Percentiles rank a stretch among this genome's conserved stretches.
Evolutionary conservation across 305 asterid species (phyloP).

Genomic region (Fraxinus sp.): DNA sequence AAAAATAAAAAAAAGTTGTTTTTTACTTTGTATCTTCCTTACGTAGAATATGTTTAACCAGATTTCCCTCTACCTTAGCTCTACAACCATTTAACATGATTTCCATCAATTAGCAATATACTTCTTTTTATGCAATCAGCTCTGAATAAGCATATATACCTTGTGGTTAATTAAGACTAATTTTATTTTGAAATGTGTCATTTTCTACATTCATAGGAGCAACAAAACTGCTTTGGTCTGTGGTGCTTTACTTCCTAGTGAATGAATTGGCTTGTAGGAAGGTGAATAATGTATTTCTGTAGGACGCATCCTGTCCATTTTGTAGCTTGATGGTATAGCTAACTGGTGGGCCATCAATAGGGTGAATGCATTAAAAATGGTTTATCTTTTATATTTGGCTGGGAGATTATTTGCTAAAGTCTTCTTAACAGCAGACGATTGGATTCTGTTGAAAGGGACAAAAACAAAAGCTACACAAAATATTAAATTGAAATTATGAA

Average conservation of each 20-base stretch:
- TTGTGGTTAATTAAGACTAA: background rate
- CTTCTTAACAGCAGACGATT: background rate
- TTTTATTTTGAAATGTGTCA: background rate
- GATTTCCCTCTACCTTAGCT: background rate
- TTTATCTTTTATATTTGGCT: background rate
- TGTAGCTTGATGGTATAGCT: background rate
- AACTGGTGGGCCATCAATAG: background rate
- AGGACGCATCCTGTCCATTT: background rate
- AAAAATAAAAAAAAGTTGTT: background rate
- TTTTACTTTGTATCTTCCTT: background rate
- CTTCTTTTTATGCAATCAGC: background rate
- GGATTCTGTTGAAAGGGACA: background rate
- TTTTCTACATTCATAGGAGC: background rate
- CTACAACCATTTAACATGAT: background rate
- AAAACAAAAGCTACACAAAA: background rate
- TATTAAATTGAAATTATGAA: background rate
- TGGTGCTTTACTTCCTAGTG: background rate
- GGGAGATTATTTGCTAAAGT: background rate
- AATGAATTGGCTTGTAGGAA: background rate
- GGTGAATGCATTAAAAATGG: background rate
- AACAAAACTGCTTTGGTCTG: background rate
- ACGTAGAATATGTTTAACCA: background rate
- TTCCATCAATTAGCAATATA: background rate
- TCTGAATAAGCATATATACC: background rate
- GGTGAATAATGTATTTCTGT: background rate